Percentiles rank a stretch among this genome's conserved stretches.
Evolutionary conservation across 2,329 filamentous ascomycete genomes (phyloP).

Genomic region (Colletotrichum sidae): DNA sequence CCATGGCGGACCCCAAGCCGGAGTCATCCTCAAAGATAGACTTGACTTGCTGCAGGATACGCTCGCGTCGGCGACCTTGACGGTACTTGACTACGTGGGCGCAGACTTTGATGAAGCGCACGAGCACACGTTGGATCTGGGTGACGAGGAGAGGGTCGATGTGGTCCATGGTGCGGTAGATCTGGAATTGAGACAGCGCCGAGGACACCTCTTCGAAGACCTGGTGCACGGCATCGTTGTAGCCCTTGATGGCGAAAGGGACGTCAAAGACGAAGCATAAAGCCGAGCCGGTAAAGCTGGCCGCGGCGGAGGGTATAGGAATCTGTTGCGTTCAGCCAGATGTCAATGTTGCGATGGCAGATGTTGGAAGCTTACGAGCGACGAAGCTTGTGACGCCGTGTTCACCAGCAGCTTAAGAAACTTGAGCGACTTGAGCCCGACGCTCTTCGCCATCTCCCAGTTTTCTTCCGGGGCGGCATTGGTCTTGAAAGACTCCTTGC

Average conservation of each 20-base stretch:
- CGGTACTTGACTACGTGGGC: constrained; percentile 16
- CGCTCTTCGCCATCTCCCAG: too few relatives aligned
- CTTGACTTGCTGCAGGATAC: constrained; percentile 1
- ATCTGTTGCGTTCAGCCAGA: neutral
- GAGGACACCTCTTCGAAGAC: constrained; percentile 13
- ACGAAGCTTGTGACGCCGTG: too few relatives aligned
- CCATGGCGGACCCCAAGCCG: neutral
- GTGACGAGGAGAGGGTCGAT: neutral
- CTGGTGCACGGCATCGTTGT: neutral
- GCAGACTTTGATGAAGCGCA: constrained; percentile 13
- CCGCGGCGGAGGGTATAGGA: neutral
- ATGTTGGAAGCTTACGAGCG: too few relatives aligned
- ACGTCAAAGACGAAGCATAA: neutral
- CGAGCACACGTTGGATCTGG: constrained; percentile 5
- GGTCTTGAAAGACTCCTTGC: too few relatives aligned
- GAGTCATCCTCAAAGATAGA: neutral
- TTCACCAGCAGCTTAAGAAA: too few relatives aligned
- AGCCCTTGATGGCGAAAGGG: neutral
- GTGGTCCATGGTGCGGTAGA: neutral
- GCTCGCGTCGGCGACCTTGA: constrained; percentile 8
- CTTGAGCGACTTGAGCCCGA: too few relatives aligned
- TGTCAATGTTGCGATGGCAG: too few relatives aligned
- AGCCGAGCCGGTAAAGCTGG: neutral
- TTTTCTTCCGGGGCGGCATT: too few relatives aligned
- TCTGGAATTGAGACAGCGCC: constrained; percentile 10